phyloP scores from a whole-genome alignment of 768 basidiomycete species.

The Lyophyllum atratum region DNA sequence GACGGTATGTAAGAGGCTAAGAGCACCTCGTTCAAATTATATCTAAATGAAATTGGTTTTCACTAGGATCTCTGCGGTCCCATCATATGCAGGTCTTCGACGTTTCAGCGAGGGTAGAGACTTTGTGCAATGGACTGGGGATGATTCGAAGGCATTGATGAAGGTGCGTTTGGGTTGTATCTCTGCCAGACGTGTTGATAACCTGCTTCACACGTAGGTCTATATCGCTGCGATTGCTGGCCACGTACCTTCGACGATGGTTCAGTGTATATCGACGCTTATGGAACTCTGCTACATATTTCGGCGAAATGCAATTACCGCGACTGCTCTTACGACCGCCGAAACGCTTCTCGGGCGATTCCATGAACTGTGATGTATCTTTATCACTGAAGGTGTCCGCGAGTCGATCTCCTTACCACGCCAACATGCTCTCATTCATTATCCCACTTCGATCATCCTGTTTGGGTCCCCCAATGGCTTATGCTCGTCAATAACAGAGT shows the following conservation, averaged over 20 bases:
- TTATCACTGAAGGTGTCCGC: conserved; percentile 13
- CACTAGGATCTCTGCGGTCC: conserved; percentile 8
- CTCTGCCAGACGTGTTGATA: background rate
- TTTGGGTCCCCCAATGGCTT: conserved; percentile 31
- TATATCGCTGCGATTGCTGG: conserved; percentile 11
- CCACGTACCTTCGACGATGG: conserved; percentile 12
- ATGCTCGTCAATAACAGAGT: conserved; percentile 34
- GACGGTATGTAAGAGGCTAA: conserved; percentile 7
- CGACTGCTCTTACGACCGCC: conserved; percentile 20
- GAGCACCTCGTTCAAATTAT: no score
- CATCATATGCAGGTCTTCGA: conserved; percentile 7
- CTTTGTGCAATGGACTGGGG: conserved; percentile 18
- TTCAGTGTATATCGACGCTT: conserved; percentile 18
- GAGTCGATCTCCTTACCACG: conserved; percentile 8
- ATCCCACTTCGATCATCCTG: conserved; percentile 1
- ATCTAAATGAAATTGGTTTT: no score
- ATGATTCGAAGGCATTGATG: conserved; percentile 9
- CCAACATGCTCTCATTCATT: background rate
- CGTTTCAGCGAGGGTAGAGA: conserved; percentile 9
- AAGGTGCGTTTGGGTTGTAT: conserved; percentile 12
- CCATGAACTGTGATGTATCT: conserved; percentile 25
- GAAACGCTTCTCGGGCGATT: conserved; percentile 21
- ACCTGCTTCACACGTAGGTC: conserved; percentile 1
- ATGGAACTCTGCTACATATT: conserved; percentile 31
- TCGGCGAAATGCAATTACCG: conserved; percentile 14